Evolutionary conservation across 139 green algal species (phyloP).

Genomic region (Gonium pectorale): DNA sequence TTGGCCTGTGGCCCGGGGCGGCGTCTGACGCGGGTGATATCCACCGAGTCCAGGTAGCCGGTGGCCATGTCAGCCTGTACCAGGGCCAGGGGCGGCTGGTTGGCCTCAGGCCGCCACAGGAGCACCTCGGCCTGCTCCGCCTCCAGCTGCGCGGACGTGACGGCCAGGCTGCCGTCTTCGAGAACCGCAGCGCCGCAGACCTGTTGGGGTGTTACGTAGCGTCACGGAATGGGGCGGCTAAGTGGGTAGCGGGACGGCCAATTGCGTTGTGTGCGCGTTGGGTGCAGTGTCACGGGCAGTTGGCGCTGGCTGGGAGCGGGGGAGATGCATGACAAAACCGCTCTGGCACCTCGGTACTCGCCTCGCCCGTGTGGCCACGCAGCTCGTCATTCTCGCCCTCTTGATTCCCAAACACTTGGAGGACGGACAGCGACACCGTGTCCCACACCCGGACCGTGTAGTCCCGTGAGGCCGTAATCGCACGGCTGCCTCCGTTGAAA

Average conservation of each 20-base stretch:
- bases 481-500: not conserved
- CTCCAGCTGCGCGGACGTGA: not conserved
- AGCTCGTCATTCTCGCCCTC: not conserved
- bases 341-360: not conserved
- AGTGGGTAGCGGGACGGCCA: too few species aligned
- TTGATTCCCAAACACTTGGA: not conserved
- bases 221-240: not conserved
- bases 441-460: slow-evolving; percentile 1
- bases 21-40: not conserved
- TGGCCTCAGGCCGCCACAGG: not conserved
- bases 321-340: not conserved
- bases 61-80: not conserved
- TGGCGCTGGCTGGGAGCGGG: too few species aligned
- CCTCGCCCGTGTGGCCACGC: not conserved
- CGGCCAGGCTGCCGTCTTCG: not conserved
- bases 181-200: not conserved
- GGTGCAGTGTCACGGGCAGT: too few species aligned
- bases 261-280: too few species aligned
- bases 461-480: slow-evolving; percentile 1
- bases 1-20: too few species aligned
- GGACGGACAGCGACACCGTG: not conserved
- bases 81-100: not conserved
- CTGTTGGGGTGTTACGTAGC: not conserved
- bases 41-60: slow-evolving; percentile 1
- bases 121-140: not conserved